These are phyloP conservation scores for Rhizopogon salebrosus DNA, from an alignment of 768 basidiomycete genomes.

Conservation along the genomic window DNA sequence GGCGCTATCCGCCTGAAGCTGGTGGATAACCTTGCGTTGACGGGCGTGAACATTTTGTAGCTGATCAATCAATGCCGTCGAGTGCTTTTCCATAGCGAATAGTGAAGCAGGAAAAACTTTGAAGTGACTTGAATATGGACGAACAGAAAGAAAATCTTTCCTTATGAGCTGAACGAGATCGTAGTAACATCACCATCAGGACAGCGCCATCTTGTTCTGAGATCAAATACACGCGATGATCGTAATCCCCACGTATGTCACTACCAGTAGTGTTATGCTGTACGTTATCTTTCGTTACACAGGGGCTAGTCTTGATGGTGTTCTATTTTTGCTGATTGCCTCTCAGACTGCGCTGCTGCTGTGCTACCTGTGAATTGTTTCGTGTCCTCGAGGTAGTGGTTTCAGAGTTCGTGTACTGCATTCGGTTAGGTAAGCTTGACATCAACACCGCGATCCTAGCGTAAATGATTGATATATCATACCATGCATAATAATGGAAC, in stretches of 20 bases:
- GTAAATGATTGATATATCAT: neutral
- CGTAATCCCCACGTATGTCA: neutral
- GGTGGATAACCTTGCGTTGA: slow-evolving; percentile 21
- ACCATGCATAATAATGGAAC: neutral
- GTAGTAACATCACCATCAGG: neutral
- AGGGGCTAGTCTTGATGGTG: neutral
- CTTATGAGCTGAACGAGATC: neutral
- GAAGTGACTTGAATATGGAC: neutral
- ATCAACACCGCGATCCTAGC: neutral
- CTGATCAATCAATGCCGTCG: slow-evolving; percentile 17
- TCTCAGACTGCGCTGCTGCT: neutral
- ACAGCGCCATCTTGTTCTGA: neutral
- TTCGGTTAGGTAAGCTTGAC: neutral
- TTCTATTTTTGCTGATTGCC: neutral
- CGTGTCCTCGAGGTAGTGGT: neutral
- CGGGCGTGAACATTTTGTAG: slow-evolving; percentile 18
- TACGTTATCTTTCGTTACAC: neutral
- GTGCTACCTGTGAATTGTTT: neutral
- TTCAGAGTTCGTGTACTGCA: neutral
- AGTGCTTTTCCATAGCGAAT: slow-evolving; percentile 8
- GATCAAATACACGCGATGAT: neutral
- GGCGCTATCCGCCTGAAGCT: slow-evolving; percentile 20
- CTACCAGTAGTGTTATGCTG: neutral
- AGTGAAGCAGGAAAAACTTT: neutral
- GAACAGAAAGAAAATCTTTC: too few species aligned